Percentiles rank a stretch among this genome's conserved stretches.
Conservation (phyloP, 805 yeast genomes). For the Myxozyma monticola region DNA sequence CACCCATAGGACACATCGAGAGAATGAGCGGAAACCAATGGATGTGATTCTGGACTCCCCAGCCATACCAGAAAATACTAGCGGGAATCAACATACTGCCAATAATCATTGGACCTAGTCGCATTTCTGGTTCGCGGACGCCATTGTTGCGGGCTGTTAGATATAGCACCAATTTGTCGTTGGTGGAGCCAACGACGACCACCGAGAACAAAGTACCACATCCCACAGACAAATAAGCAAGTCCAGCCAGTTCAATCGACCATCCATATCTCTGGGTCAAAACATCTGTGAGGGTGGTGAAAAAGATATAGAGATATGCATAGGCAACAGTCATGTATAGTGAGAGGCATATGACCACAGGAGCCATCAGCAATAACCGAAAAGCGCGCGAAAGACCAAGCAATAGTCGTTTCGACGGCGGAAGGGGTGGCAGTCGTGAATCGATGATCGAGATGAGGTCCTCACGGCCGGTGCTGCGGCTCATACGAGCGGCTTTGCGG, state of each 20-base stretch:
- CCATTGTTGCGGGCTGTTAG: conserved; percentile 25
- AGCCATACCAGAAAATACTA: conserved; percentile 48
- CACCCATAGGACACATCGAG: conserved; percentile 23
- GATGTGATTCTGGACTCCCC: conserved; percentile 22
- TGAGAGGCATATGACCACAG: conserved; percentile 18
- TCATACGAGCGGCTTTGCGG: conserved; percentile 13
- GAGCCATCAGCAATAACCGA: conserved; percentile 36
- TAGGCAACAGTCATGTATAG: conserved; percentile 28
- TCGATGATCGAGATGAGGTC: conserved; percentile 46
- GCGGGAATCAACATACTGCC: conserved; percentile 50
- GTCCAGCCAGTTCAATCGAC: conserved; percentile 57
- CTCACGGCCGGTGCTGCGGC: neutral
- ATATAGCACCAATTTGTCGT: conserved; percentile 20
- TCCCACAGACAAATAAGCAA: conserved; percentile 61
- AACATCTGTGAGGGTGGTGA: conserved; percentile 60
- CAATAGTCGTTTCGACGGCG: conserved; percentile 32
- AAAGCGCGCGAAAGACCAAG: conserved; percentile 39
- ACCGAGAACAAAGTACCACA: conserved; percentile 52
- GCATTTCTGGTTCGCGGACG: conserved; percentile 48
- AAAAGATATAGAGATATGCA: conserved; percentile 46
- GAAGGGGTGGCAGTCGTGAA: conserved; percentile 50
- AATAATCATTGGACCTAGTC: conserved; percentile 52
- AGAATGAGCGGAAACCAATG: conserved; percentile 24
- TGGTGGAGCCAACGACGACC: conserved; percentile 43
- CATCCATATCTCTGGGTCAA: conserved; percentile 51